phyloP scores from a whole-genome alignment of 768 basidiomycete genomes.

The Phylloporus rhodoxanthus region DNA sequence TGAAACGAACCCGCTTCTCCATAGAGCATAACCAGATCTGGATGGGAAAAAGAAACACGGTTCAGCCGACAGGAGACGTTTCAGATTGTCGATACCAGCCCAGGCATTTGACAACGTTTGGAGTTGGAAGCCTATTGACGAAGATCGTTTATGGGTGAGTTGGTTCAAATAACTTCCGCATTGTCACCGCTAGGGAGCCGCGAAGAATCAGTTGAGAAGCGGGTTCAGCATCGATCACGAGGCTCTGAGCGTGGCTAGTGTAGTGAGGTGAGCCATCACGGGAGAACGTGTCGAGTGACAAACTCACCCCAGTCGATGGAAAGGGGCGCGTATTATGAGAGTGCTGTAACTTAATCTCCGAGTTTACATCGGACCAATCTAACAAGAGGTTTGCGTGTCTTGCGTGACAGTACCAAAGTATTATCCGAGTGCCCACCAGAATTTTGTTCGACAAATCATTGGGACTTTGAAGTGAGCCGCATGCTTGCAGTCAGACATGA shows the following conservation, averaged over 20 bases:
- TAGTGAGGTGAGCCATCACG: background rate
- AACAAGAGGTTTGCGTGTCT: background rate
- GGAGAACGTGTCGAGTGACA: background rate
- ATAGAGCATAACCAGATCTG: background rate
- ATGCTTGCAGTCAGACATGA: background rate
- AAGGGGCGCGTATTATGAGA: background rate
- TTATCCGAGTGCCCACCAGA: background rate
- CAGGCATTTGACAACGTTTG: background rate
- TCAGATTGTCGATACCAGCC: background rate
- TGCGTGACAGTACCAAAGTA: background rate
- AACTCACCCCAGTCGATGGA: background rate
- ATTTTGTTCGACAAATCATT: background rate
- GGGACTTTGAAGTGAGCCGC: too few relatives aligned
- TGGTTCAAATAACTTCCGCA: background rate
- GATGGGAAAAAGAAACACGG: background rate
- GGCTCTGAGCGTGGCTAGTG: background rate
- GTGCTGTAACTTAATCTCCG: background rate
- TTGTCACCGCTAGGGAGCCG: background rate
- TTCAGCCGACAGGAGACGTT: background rate
- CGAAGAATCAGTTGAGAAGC: background rate
- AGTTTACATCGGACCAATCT: background rate
- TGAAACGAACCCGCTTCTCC: background rate
- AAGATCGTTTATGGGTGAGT: background rate
- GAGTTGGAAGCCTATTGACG: background rate
- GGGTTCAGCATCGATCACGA: background rate